Evolutionary conservation across 805 yeast species (phyloP).

Genomic region (Lipomyces yamadae): DNA sequence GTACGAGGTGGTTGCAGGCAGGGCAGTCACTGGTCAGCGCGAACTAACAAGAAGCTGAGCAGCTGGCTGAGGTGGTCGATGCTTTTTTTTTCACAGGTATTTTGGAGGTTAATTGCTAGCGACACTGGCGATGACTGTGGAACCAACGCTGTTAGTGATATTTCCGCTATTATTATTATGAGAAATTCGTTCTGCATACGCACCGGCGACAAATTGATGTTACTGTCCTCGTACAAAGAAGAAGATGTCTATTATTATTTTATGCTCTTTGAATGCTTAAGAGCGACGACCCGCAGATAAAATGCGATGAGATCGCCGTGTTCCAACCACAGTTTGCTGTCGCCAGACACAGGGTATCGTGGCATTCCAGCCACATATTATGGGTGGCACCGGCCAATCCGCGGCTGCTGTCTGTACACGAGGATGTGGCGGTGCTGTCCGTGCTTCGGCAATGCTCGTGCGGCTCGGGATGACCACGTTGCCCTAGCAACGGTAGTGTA

Average conservation of each 20-base stretch:
- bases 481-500: slow-evolving; percentile 15
- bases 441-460: neutral
- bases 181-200: neutral
- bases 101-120: too few species aligned
- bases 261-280: neutral
- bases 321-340: neutral
- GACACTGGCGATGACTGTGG: neutral
- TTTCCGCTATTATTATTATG: neutral
- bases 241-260: neutral
- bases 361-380: neutral
- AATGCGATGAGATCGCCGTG: neutral
- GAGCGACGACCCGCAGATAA: neutral
- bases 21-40: neutral
- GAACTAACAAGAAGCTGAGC: neutral
- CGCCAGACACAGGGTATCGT: neutral
- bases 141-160: neutral
- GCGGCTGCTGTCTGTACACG: neutral
- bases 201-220: neutral
- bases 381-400: neutral
- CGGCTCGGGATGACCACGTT: neutral
- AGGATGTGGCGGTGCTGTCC: neutral
- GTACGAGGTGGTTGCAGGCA: neutral
- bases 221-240: too few species aligned
- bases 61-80: neutral
- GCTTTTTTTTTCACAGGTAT: neutral